A percentile compares a stretch with the other conserved stretches of the same genome.
Evolutionary conservation across 176 grass and related monocot species (phyloP).

Genomic region (Calamus simplicifolius): DNA sequence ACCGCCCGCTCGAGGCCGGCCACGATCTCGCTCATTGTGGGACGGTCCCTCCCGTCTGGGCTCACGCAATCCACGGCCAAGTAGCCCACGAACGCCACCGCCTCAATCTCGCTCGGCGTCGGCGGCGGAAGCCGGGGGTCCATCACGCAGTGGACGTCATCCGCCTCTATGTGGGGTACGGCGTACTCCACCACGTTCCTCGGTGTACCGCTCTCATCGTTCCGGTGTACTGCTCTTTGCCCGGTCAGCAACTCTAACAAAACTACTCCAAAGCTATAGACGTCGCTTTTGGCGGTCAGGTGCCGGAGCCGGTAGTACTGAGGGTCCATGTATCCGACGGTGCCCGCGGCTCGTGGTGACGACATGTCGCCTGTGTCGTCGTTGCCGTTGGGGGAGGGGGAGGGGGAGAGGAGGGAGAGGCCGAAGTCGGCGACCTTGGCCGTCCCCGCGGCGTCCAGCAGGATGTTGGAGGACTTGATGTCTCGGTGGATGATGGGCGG

Average conservation of each 20-base stretch:
- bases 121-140: constrained; percentile 53
- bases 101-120: constrained; percentile 44
- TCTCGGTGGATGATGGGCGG: constrained; percentile 91
- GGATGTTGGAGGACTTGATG: constrained; percentile 91
- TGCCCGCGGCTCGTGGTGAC: constrained; percentile 50
- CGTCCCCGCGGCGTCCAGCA: constrained; percentile 69
- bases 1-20: constrained; percentile 66
- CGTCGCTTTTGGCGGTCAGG: constrained; percentile 88
- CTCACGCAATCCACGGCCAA: constrained; percentile 77
- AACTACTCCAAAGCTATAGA: constrained; percentile 91
- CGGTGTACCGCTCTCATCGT: constrained; percentile 78
- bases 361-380: constrained; percentile 5
- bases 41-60: constrained; percentile 47
- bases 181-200: constrained; percentile 80
- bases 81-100: constrained; percentile 69
- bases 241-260: constrained; percentile 72
- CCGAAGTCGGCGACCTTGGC: constrained; percentile 90
- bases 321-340: constrained; percentile 95
- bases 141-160: constrained; percentile 53
- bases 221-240: constrained; percentile 56
- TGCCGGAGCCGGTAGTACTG: constrained; percentile 88
- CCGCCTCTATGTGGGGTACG: constrained; percentile 56
- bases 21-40: constrained; percentile 81
- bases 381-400: constrained; percentile 22
- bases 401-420: constrained; percentile 29